Percentiles rank a stretch among this genome's conserved stretches.
Conservation (phyloP, 2,329 filamentous ascomycete species). For the Dothidotthia symphoricarpi region DNA sequence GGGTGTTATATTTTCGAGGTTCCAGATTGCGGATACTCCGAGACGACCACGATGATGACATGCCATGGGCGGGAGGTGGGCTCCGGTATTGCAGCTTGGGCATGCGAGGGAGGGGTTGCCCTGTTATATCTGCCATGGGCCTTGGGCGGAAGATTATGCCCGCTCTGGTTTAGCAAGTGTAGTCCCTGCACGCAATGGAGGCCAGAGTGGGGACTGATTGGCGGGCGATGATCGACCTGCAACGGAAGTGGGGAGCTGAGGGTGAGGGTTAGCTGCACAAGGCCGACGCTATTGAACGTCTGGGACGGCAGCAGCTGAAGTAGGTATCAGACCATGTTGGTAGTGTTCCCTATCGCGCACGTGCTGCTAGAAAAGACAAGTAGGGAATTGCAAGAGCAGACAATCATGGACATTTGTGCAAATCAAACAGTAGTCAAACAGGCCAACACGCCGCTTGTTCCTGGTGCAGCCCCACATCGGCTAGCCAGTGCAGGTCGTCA, state of each 20-base stretch:
- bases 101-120: constrained; percentile 29
- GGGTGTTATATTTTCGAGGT: constrained; percentile 3
- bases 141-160: constrained; percentile 17
- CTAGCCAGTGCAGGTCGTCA: constrained; percentile 95
- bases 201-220: constrained; percentile 19
- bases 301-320: too few relatives aligned
- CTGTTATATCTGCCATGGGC: constrained; percentile 34
- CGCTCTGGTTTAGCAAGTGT: constrained; percentile 19
- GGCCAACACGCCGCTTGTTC: too few relatives aligned
- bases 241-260: constrained; percentile 14
- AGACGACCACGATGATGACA: constrained; percentile 11
- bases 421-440: too few relatives aligned
- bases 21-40: too few relatives aligned
- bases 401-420: too few relatives aligned
- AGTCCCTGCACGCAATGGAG: constrained; percentile 5
- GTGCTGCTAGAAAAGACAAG: too few relatives aligned
- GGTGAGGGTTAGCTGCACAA: constrained; percentile 2
- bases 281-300: neutral
- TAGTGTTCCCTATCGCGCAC: too few relatives aligned
- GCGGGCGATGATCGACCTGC: constrained; percentile 12
- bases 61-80: constrained; percentile 25
- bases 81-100: constrained; percentile 39
- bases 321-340: too few relatives aligned
- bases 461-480: constrained; percentile 93
- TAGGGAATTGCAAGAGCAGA: too few relatives aligned